Base-by-base conservation (phyloP, 2,329 filamentous ascomycete species). In the Clarireedia hainanense region DNA sequence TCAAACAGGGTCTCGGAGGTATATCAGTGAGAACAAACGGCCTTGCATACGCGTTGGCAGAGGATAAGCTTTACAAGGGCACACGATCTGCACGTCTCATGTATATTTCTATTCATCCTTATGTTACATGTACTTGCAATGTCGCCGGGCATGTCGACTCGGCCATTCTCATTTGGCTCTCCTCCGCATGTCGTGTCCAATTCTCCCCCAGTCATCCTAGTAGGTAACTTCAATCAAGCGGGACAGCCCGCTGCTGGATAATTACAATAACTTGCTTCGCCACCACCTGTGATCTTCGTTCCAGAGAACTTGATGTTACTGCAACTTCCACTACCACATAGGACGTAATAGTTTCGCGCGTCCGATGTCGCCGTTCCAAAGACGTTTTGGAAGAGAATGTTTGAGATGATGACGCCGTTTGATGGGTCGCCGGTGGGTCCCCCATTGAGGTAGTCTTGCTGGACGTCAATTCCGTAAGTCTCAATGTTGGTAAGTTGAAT, bases 401-500 rank as follows among this genome's bases (percentile, higher is more conserved):
- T 68, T 27, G 59, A 58, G 47, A 75, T 73, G 2, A 60, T 61
- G 2, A 75, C 71, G 2, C 72, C 72, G 50, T 72, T 73, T 1
- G 68, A 68, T 5, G 72, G 68, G 9, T 60, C 58, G 1, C 72
- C 72, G 6, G 68, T 73, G 5, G 72, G 64, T 4, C 72, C 71
- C 12, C 72, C 76, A 60, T 79, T 79, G 53, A 76, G 63, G 61
- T 79, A 80, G 63, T 79, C 76, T 67, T 79, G 75, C 67, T 78
- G 70, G 43, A 79, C 70, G 57, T 76, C 75, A 55, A 80, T 76
- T 17, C 76, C 76, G 62, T 78, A 78, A 58, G 72, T 71, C 34
- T 68, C 64, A 58, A 77, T 76, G 51, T 71, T 70, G 37, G 65
- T 67, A 42, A 79, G 63, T 4, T 67, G 68, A 58, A 79, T 78